Evolutionary conservation across 176 grass and related monocot species (phyloP), one percentile per base, ranked within the genome.

Genomic region (Cymbopogon citratus): DNA sequence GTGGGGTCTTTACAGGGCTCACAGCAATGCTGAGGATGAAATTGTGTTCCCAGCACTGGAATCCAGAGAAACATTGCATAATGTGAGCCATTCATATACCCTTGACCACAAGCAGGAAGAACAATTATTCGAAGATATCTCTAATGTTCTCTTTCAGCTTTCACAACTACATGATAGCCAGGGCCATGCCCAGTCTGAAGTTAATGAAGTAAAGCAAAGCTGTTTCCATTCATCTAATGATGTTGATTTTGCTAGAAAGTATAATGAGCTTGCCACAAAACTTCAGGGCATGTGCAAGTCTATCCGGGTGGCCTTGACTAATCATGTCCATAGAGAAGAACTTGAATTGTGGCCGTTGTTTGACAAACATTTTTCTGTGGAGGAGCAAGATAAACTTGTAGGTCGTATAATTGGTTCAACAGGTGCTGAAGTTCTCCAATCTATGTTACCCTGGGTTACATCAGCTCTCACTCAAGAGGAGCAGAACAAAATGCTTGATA

Each of bases 101-200:
- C 92, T 99, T 75, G 97, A 99, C 74, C 97, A 99, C 90, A 99
- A 96, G 77, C 97, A 99, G 86, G 97, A 99, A 87, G 93, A 99
- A 74, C 85, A 99, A 71, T 79, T 99, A 87, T 99, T 99, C 11
- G 75, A 86, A 74, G 97, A 99, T 76, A 99, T 99, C 72, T 91
- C 85, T 75, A 40, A 83, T 52, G 89, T 91, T 84, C 91, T 99
- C 25, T 79, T 35, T 46, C 89, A 95, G 83, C 89, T 99, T 81
- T 89, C 97, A 75, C 85, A 88, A 40, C 73, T 95, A 74, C 81
- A 95, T 62, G 93, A 99, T 14, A 88, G 41, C 44, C 73, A 85
- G 43, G 68, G 69, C 16, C 72, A 64, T 12, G 59, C 56, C 25
- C 43, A 80, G 51, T 67, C 25, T 48, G 73, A 83, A 84, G 63